Evolutionary conservation across 2,329 filamentous ascomycete species (phyloP), one percentile per base, ranked within the genome.

Genomic region (Fusarium papillatum): DNA sequence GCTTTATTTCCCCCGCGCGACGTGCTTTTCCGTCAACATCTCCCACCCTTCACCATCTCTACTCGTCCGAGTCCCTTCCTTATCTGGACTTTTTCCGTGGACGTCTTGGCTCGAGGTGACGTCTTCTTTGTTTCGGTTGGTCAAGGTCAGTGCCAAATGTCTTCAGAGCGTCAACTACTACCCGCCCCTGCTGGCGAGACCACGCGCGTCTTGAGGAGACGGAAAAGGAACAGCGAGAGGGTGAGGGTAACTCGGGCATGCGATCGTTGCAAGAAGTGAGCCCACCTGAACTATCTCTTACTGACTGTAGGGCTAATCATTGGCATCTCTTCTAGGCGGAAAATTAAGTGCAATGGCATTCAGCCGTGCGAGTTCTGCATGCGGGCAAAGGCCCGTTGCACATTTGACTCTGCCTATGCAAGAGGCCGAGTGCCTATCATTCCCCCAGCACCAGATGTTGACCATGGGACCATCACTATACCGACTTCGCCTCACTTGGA

Each of bases 201-300:
- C 13, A 57, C 53, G 19, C 53, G 53, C 5, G 53, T 57, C 29
- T 57, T 57, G 53, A 36, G 53, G n/a, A 79, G 66, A 7, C 78
- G 78, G 78, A 79, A 80, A 78, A 79, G 74, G 70, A 75, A 71
- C 29, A 65, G 55, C 41, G 74, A 79, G 59, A 78, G 78, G 61
- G 71, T 74, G 16, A 75, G 76, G 29, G 79, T 80, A 7, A 79
- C 79, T 9, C 75, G 79, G 50, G 79, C 79, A 4, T 80, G 79
- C 60, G 79, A 80, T 69, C 66, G 75, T 26, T 80, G 79, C 69
- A 80, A 80, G 71, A 80, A 78, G 79, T 80, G 64, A 71, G n/a
- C 11, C 24, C 9, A 36, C 29, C 24, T 55, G 34, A 34, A 2
- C 17, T 31, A 43, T 22, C 14, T 22, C 11, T 46, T 7, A 14